phyloP scores from a whole-genome alignment of 1,139 yeast genomes.

The Pichia sp. region DNA sequence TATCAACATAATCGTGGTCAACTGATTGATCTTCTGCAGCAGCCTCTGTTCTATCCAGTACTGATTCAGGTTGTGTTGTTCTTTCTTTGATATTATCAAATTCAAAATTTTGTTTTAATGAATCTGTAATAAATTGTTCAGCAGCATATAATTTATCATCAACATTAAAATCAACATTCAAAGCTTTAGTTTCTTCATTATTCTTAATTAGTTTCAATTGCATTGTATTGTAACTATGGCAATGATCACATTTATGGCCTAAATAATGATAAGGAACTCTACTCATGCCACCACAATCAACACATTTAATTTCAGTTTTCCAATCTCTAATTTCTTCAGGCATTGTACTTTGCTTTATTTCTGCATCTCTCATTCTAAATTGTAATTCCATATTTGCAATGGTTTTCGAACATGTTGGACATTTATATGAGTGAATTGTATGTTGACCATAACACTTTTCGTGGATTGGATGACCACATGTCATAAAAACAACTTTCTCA shows the following conservation, averaged over 20 bases:
- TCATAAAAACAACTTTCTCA: slow-evolving; percentile 82
- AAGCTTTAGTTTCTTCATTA: slow-evolving; percentile 9
- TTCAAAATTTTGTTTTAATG: slow-evolving; percentile 27
- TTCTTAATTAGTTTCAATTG: slow-evolving; percentile 46
- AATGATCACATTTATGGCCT: slow-evolving; percentile 82
- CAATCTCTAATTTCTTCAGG: slow-evolving; percentile 75
- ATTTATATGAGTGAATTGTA: slow-evolving; percentile 73
- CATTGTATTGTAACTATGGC: slow-evolving; percentile 80
- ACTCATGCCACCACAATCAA: slow-evolving; percentile 84
- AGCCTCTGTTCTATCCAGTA: slow-evolving; percentile 4
- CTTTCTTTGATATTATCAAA: slow-evolving; percentile 19
- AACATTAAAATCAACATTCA: background rate
- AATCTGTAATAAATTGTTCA: slow-evolving; percentile 18
- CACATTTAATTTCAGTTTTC: slow-evolving; percentile 74
- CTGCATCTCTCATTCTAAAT: slow-evolving; percentile 78
- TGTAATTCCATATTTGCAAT: slow-evolving; percentile 83
- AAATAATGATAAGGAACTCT: slow-evolving; percentile 72
- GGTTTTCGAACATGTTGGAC: slow-evolving; percentile 85
- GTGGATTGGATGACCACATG: slow-evolving; percentile 92
- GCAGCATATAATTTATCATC: slow-evolving; percentile 9
- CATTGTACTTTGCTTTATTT: slow-evolving; percentile 66
- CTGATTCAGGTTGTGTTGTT: background rate
- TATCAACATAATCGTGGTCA: slow-evolving; percentile 25
- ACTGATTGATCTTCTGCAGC: slow-evolving; percentile 16
- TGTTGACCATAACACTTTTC: slow-evolving; percentile 76